A percentile compares a stretch with the other conserved stretches of the same genome.
These are phyloP conservation scores for Striga asiatica DNA, from an alignment of 257 asterid genomes.

Conservation along the genomic window DNA sequence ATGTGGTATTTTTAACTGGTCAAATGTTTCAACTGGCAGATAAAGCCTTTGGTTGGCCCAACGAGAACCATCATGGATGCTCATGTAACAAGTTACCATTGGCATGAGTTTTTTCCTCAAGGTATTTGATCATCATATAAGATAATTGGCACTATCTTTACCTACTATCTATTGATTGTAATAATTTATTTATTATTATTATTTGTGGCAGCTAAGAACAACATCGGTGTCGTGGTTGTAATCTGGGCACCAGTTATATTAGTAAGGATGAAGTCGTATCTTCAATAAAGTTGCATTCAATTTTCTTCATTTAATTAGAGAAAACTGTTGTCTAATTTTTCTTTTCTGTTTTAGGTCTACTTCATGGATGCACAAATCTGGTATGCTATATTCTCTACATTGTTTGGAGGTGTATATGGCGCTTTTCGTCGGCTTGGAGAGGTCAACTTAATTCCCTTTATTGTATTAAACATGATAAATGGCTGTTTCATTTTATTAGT, in stretches of 20 bases:
- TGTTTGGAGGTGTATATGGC: conserved; percentile 91
- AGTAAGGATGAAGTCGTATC: conserved; percentile 28
- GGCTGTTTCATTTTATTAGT: background rate
- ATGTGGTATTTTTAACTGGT: background rate
- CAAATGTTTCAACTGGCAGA: conserved; percentile 38
- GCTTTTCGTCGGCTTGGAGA: conserved; percentile 95
- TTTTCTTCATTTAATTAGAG: background rate
- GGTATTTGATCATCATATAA: conserved; percentile 30
- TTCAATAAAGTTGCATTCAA: background rate
- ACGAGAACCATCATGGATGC: conserved; percentile 63
- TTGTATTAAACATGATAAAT: background rate
- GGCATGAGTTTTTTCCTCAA: conserved; percentile 93
- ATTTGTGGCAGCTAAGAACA: conserved; percentile 60
- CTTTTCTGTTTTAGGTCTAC: conserved; percentile 47
- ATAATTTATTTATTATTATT: too few species aligned
- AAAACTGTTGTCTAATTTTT: background rate
- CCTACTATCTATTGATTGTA: conserved; percentile 6
- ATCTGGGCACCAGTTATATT: conserved; percentile 74
- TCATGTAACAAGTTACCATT: conserved; percentile 52
- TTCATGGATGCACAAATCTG: conserved; percentile 89
- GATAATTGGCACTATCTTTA: conserved; percentile 6
- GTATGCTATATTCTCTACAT: conserved; percentile 92
- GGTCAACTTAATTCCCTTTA: conserved; percentile 22
- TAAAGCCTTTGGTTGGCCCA: conserved; percentile 74
- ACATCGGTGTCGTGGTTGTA: conserved; percentile 69